phyloP scores from a whole-genome alignment of 106 monocot genomes.

The Dactylorhiza incarnata region DNA sequence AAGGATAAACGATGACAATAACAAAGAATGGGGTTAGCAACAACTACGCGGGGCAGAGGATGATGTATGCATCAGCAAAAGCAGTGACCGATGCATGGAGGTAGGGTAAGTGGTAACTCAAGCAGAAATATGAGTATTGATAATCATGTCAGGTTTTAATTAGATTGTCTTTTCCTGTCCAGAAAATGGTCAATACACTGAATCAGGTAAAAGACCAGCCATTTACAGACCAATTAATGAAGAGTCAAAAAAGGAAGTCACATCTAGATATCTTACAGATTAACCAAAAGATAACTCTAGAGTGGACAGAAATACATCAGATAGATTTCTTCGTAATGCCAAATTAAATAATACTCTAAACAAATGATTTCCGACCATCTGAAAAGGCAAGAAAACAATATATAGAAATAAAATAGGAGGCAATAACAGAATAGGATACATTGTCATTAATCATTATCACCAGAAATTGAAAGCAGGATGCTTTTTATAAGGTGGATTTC shows the following conservation, averaged over 20 bases:
- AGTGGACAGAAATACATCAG: background rate
- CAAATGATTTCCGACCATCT: background rate
- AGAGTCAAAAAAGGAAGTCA: too few species aligned
- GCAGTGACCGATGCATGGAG: too few species aligned
- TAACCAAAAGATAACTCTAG: background rate
- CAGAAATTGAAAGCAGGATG: background rate
- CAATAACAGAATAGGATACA: background rate
- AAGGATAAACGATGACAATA: too few species aligned
- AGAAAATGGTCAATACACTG: too few species aligned
- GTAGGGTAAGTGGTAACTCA: background rate
- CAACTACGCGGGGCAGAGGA: too few species aligned
- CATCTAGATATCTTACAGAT: too few species aligned
- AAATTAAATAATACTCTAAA: background rate
- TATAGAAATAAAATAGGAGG: background rate
- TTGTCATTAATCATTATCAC: background rate
- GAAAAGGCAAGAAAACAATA: background rate
- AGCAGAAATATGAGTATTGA: background rate
- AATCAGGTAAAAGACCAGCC: too few species aligned
- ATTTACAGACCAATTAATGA: too few species aligned
- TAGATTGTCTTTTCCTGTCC: too few species aligned
- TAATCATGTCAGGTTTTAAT: background rate
- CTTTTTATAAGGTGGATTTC: background rate
- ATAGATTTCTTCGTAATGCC: background rate
- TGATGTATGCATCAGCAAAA: too few species aligned
- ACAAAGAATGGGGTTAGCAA: too few species aligned